Conservation (phyloP, 2,329 filamentous ascomycete genomes). For the Pseudocercospora eumusae region DNA sequence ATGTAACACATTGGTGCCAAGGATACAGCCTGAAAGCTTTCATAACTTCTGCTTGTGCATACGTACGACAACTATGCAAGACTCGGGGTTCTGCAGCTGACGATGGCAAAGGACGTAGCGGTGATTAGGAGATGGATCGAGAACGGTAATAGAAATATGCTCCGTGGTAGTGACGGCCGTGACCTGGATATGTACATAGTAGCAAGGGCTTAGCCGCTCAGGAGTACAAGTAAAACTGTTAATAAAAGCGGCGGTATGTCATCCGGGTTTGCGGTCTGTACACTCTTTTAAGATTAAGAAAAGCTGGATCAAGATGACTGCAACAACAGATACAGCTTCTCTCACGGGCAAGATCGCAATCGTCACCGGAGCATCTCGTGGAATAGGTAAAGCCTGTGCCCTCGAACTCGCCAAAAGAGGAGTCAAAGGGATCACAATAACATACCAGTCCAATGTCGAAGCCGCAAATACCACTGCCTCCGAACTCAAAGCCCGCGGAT, state of each 20-base stretch:
- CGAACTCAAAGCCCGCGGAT: slow-evolving; percentile 35
- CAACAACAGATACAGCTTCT: not conserved
- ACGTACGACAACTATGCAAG: not conserved
- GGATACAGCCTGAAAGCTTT: not conserved
- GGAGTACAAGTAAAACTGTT: no score
- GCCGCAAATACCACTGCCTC: slow-evolving; percentile 24
- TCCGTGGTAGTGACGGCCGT: no score
- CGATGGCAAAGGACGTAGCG: not conserved
- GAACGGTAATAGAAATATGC: no score
- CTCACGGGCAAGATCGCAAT: slow-evolving; percentile 41
- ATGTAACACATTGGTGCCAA: no score
- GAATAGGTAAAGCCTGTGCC: slow-evolving; percentile 53
- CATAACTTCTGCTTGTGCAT: not conserved
- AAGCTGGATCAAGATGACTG: no score
- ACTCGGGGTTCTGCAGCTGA: not conserved
- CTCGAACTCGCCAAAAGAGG: slow-evolving; percentile 52
- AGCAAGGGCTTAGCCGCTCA: no score
- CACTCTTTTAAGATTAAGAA: no score
- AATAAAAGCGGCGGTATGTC: no score
- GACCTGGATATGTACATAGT: no score
- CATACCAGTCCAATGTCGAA: slow-evolving; percentile 34
- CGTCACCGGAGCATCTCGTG: slow-evolving; percentile 53
- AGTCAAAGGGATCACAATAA: slow-evolving; percentile 47
- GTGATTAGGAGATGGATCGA: no score
- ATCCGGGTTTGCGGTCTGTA: no score